These are phyloP conservation scores for Musa troglodytarum DNA, from an alignment of 176 grass and related monocot species.

Conservation along the genomic window DNA sequence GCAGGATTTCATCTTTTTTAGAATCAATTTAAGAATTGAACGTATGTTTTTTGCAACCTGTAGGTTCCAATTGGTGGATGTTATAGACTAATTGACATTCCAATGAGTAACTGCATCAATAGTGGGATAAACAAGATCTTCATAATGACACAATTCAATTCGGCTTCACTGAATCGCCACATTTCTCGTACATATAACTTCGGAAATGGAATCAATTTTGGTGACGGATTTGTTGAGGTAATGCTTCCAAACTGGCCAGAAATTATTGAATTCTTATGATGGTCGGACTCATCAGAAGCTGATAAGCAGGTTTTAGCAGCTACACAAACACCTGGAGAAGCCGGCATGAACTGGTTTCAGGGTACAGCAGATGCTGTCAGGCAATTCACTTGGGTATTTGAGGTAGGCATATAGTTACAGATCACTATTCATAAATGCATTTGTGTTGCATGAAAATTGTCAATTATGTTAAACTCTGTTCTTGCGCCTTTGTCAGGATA, in stretches of 20 bases:
- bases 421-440: too few species aligned
- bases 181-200: constrained; percentile 59
- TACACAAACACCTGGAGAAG: constrained; percentile 60
- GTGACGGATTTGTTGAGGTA: constrained; percentile 75
- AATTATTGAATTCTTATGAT: background rate
- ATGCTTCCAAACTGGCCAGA: background rate
- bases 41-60: background rate
- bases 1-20: background rate
- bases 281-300: background rate
- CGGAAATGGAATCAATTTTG: constrained; percentile 66
- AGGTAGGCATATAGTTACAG: constrained; percentile 10
- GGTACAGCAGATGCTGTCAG: constrained; percentile 56
- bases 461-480: background rate
- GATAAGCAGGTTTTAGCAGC: constrained; percentile 58
- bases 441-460: background rate
- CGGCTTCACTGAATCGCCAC: constrained; percentile 60
- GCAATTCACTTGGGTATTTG: constrained; percentile 79
- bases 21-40: background rate
- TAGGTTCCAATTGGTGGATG: constrained; percentile 77
- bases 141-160: constrained; percentile 85
- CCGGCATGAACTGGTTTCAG: constrained; percentile 63
- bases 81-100: constrained; percentile 62
- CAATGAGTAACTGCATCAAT: constrained; percentile 83
- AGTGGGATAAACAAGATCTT: constrained; percentile 80
- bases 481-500: constrained; percentile 31